Evolutionary conservation across 768 basidiomycete genomes (phyloP).

Genomic region (Trametes coccinea): DNA sequence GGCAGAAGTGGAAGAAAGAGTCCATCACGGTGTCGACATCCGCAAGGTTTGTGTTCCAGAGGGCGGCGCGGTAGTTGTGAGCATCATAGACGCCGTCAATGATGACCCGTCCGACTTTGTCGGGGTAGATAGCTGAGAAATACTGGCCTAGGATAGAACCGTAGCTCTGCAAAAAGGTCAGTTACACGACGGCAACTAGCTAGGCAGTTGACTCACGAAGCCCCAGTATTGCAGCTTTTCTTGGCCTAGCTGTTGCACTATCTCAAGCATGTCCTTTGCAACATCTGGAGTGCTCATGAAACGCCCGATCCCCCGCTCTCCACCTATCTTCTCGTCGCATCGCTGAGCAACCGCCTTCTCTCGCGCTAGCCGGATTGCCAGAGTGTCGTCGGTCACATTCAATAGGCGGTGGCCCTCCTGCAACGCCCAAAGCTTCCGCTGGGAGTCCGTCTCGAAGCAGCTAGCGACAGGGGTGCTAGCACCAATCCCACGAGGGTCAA

Average conservation of each 20-base stretch:
- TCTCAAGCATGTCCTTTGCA: conserved; percentile 35
- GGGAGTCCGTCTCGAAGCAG: conserved; percentile 17
- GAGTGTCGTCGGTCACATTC: conserved; percentile 18
- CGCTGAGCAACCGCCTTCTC: conserved; percentile 2
- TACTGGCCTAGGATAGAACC: conserved; percentile 25
- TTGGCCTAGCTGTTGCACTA: conserved; percentile 29
- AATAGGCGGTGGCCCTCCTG: conserved; percentile 12
- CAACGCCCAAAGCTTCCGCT: conserved; percentile 14
- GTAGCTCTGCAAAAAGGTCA: conserved; percentile 16
- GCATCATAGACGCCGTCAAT: conserved; percentile 35
- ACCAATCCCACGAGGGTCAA: conserved; percentile 25
- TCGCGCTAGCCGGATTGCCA: conserved; percentile 8
- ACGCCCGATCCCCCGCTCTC: conserved; percentile 22
- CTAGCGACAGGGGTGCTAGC: conserved; percentile 23
- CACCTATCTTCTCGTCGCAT: conserved; percentile 21
- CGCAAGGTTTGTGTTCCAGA: conserved; percentile 27
- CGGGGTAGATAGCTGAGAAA: conserved; percentile 35
- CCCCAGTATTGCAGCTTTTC: conserved; percentile 36
- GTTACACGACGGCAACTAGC: too few species aligned
- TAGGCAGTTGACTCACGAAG: conserved; percentile 18
- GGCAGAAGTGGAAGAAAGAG: conserved; percentile 23
- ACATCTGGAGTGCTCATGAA: conserved; percentile 32
- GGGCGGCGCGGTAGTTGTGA: conserved; percentile 23
- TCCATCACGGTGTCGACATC: conserved; percentile 28
- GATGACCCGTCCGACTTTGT: conserved; percentile 33